Evolutionary conservation across 176 grass and related monocot genomes (phyloP).

Genomic region (Avena eriantha): DNA sequence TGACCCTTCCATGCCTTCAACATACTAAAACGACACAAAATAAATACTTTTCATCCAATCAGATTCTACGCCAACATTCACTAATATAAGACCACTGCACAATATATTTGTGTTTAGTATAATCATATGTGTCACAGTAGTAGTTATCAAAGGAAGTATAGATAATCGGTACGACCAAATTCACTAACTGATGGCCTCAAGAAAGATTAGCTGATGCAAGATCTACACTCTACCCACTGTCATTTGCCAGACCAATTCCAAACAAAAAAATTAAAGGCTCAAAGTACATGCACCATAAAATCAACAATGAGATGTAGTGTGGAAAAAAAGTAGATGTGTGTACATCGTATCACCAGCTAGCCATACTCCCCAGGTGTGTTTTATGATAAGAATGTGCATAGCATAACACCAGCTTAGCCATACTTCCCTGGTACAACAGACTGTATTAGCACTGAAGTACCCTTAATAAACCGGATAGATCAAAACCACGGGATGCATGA

Average conservation of each 20-base stretch:
- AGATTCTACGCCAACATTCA: too few species aligned
- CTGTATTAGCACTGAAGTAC: background rate
- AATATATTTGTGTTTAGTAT: too few species aligned
- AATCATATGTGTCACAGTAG: background rate
- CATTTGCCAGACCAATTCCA: background rate
- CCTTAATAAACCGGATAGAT: background rate
- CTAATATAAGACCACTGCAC: too few species aligned
- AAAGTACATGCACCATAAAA: background rate
- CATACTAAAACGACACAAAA: too few species aligned
- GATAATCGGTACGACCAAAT: background rate
- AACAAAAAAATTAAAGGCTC: background rate
- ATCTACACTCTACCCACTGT: background rate
- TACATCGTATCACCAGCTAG: too few species aligned
- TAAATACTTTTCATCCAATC: too few species aligned
- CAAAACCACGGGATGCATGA: background rate
- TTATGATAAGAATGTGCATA: background rate
- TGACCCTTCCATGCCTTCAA: too few species aligned
- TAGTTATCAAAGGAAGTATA: background rate
- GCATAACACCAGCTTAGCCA: background rate
- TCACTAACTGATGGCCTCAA: background rate
- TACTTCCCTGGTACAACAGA: background rate
- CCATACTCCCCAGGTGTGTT: background rate
- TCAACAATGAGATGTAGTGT: background rate
- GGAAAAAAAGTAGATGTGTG: background rate
- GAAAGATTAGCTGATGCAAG: background rate